These are phyloP conservation scores for Chrysanthemum makinoi DNA, from an alignment of 129 eudicot genomes.

Conservation along the genomic window DNA sequence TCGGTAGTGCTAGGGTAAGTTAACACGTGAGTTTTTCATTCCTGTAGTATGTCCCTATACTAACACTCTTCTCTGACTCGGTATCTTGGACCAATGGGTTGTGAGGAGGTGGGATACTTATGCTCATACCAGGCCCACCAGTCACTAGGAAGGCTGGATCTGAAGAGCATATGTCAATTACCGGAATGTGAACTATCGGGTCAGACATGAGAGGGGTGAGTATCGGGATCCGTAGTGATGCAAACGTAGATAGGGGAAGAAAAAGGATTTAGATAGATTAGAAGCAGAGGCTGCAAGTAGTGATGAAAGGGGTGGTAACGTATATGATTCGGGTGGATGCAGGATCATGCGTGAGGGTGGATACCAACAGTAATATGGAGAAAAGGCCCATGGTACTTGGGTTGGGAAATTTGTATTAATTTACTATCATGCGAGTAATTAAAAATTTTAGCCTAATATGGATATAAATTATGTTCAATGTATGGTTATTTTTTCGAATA, in stretches of 20 bases:
- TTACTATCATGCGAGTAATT: no score
- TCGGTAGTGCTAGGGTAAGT: no score
- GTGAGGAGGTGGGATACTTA: no score
- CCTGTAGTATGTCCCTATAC: constrained; percentile 74
- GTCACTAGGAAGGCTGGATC: no score
- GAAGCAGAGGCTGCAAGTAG: constrained; percentile 39
- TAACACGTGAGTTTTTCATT: no score
- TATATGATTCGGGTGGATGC: constrained; percentile 48
- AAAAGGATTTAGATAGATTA: constrained; percentile 51
- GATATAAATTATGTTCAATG: no score
- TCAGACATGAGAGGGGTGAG: constrained; percentile 80
- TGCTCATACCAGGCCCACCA: no score
- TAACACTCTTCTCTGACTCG: constrained; percentile 67
- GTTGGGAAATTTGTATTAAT: no score
- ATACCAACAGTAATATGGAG: constrained; percentile 91
- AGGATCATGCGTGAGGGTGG: constrained; percentile 43
- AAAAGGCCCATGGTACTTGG: no score
- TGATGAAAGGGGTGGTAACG: constrained; percentile 71
- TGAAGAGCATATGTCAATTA: constrained; percentile 76
- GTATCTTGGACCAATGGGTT: constrained; percentile 50
- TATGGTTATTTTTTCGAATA: no score
- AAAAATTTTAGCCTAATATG: no score
- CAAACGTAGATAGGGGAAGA: constrained; percentile 39
- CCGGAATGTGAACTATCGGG: constrained; percentile 81
- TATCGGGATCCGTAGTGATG: constrained; percentile 62